Evolutionary conservation across 257 asterid genomes (phyloP).

Genomic region (Agastache rugosa): DNA sequence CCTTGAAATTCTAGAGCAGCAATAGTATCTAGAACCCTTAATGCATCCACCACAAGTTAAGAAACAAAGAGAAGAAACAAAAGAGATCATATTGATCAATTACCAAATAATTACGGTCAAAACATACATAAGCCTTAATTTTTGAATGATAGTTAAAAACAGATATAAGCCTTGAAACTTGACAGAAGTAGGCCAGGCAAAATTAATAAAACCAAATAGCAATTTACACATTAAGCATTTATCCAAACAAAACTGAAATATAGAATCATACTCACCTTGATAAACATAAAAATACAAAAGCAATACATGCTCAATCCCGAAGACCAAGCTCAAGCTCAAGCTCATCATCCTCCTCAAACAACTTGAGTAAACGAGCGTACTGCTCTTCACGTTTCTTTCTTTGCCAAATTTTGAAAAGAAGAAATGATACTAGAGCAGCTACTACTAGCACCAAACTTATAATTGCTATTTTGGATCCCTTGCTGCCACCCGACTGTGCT

Average conservation of each 20-base stretch:
- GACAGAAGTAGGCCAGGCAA: not conserved
- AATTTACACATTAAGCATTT: not conserved
- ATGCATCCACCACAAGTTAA: not conserved
- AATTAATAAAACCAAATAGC: not conserved
- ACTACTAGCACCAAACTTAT: conserved; percentile 51
- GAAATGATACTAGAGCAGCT: conserved; percentile 55
- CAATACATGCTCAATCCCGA: conserved; percentile 58
- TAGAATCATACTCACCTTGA: conserved; percentile 49
- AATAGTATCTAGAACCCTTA: not conserved
- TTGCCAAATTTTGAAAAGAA: conserved; percentile 79
- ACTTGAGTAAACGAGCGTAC: conserved; percentile 81
- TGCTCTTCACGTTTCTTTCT: conserved; percentile 91
- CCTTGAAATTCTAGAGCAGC: not conserved
- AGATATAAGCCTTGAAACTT: not conserved
- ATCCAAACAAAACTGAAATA: conserved; percentile 2
- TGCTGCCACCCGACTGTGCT: conserved; percentile 49
- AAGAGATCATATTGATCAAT: not conserved
- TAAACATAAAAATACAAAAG: conserved; percentile 30
- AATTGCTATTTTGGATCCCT: conserved; percentile 52
- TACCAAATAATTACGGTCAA: not conserved
- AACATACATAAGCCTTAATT: not conserved
- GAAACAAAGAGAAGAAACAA: not conserved
- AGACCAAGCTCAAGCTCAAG: conserved; percentile 96
- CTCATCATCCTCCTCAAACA: conserved; percentile 94
- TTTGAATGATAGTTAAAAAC: not conserved